phyloP scores from a whole-genome alignment of 1,284 basidiomycete species.

The Testicularia cyperi region DNA sequence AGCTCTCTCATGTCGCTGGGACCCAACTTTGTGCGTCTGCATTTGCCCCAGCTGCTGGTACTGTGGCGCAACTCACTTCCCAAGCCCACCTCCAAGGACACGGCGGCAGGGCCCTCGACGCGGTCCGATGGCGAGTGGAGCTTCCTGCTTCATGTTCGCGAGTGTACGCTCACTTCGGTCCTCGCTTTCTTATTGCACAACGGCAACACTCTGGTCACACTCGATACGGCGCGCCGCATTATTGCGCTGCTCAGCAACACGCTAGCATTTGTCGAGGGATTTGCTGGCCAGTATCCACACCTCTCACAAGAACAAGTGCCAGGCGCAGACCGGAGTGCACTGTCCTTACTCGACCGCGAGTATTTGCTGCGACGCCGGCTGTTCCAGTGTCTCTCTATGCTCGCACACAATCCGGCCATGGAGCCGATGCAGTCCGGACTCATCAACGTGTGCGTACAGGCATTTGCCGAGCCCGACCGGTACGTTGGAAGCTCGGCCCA shows the following conservation, averaged over 20 bases:
- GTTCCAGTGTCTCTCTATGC: constrained; percentile 81
- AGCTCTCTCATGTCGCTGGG: constrained; percentile 88
- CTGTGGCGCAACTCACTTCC: constrained; percentile 96
- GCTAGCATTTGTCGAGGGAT: constrained; percentile 77
- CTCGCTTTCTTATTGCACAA: constrained; percentile 78
- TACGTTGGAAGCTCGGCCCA: constrained; percentile 78
- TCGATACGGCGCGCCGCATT: constrained; percentile 85
- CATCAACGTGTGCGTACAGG: constrained; percentile 77
- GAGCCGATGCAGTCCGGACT: constrained; percentile 76
- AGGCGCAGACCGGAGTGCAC: constrained; percentile 58
- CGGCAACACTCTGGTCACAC: constrained; percentile 72
- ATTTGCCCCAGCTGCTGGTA: constrained; percentile 86
- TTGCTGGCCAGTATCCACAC: constrained; percentile 61
- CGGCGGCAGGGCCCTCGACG: constrained; percentile 68
- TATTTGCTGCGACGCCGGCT: constrained; percentile 79
- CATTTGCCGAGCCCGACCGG: constrained; percentile 77
- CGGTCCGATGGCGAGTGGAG: constrained; percentile 73
- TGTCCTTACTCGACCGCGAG: constrained; percentile 77
- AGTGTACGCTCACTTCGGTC: constrained; percentile 85
- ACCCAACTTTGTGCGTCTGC: constrained; percentile 86
- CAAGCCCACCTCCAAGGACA: constrained; percentile 83
- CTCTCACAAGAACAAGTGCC: constrained; percentile 40
- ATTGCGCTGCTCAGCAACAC: constrained; percentile 84
- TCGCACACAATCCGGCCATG: constrained; percentile 77
- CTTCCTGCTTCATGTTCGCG: constrained; percentile 86